Base-by-base conservation (phyloP, 2,329 filamentous ascomycete species). In the Penicillium capsulatum region DNA sequence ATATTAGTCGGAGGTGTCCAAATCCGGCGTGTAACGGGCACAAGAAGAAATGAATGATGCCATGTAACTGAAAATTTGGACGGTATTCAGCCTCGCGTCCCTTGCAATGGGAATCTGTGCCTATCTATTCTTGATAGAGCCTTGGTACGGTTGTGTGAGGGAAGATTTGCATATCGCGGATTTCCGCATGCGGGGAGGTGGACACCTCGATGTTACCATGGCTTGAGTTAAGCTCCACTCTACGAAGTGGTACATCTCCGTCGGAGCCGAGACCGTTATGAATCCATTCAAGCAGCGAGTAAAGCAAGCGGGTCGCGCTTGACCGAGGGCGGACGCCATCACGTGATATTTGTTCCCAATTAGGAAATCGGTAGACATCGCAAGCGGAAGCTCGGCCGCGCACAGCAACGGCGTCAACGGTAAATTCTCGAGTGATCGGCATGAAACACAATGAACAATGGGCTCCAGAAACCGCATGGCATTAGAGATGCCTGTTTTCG, bases 161-260 rank as follows among this genome's bases (percentile, higher is more conserved):
- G 38, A 20, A 16, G 42, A 42, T 39, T 41, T 39, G 11, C 36
- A 29, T 38, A 17, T 43, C 38, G 30, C 10, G 16, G 17, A 34
- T 30, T 52, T 52, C 52, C 52, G 52, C 50, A 54, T 55, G 42
- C 52, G 48, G 51, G 27, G n/a, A n/a, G 36, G 38, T 38, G 34
- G 35, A 19, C 16, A 24, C 15, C n/a, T 15, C 14, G 31, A 55
- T 50, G 51, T 55, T 43, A 48, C 48, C 40, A 35, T 48, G 33
- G 40, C 32, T 26, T 34, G 22, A 38, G 17, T 19, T 13, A 8
- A 17, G 29, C 13, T 32, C 47, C 41, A 38, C 40, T 11, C 9
- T 17, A 3, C 10, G 29, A 16, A 15, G 10, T 33, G 28, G 24
- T 22, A 20, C 28, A 28, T 17, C 29, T 11, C 32, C 15, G n/a